phyloP scores from a whole-genome alignment of 768 basidiomycete species.

The Phaffia australis region DNA sequence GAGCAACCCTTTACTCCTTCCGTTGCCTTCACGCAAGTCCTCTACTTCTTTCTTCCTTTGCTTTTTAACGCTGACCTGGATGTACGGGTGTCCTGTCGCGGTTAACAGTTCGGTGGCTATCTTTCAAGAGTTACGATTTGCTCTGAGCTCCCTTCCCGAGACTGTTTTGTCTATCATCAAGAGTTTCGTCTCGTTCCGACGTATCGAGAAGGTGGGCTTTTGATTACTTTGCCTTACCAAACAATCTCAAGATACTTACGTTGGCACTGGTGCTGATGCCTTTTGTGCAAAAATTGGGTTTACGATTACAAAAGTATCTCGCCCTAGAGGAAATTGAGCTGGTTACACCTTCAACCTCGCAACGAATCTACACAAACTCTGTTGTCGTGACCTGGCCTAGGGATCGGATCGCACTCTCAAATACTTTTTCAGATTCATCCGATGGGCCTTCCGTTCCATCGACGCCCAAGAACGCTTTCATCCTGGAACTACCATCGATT shows the following conservation, averaged over 20 bases:
- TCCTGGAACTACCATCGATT: slow-evolving; percentile 63
- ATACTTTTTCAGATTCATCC: neutral
- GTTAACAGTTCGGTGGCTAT: slow-evolving; percentile 42
- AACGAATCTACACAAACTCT: slow-evolving; percentile 49
- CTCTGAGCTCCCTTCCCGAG: slow-evolving; percentile 73
- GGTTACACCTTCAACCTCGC: slow-evolving; percentile 50
- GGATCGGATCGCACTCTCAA: slow-evolving; percentile 44
- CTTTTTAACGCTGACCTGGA: too few relatives aligned
- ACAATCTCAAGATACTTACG: too few relatives aligned
- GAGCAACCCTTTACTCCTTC: slow-evolving; percentile 54
- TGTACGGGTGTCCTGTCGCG: slow-evolving; percentile 38
- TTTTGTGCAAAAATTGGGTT: neutral
- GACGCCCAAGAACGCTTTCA: slow-evolving; percentile 65
- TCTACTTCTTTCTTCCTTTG: neutral
- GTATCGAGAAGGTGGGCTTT: slow-evolving; percentile 55
- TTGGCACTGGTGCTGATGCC: neutral
- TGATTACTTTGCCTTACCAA: too few relatives aligned
- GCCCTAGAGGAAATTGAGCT: slow-evolving; percentile 58
- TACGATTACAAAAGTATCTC: slow-evolving; percentile 53
- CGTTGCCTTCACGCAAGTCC: slow-evolving; percentile 59
- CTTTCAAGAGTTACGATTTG: neutral
- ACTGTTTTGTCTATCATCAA: slow-evolving; percentile 73
- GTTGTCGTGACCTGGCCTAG: slow-evolving; percentile 87
- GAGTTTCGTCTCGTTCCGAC: slow-evolving; percentile 68
- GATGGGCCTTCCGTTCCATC: slow-evolving; percentile 48